Conservation (phyloP, 768 basidiomycete genomes). For the Pulveroboletus sp. region DNA sequence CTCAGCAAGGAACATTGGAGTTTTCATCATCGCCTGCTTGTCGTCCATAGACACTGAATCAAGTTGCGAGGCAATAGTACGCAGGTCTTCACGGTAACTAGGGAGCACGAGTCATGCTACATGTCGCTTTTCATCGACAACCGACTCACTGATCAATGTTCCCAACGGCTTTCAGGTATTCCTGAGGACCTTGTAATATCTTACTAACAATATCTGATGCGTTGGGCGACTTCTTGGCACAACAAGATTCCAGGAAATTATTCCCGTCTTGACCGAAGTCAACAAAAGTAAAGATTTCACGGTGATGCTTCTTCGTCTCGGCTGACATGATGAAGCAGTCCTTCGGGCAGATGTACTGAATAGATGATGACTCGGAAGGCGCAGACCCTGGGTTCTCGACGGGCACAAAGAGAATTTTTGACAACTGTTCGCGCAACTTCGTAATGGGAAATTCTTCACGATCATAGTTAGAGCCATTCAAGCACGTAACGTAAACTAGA, state of each 20-base stretch:
- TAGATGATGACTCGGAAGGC: not conserved
- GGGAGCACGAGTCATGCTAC: too few species aligned
- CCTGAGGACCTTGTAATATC: too few species aligned
- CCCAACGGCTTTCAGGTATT: not conserved
- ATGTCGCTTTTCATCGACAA: not conserved
- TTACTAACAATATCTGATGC: too few species aligned
- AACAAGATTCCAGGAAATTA: too few species aligned
- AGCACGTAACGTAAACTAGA: not conserved
- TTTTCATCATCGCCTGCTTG: slow-evolving; percentile 4
- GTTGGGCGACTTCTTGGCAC: too few species aligned
- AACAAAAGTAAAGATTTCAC: too few species aligned
- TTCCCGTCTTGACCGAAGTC: too few species aligned
- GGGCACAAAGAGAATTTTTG: too few species aligned
- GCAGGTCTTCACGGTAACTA: slow-evolving; percentile 14
- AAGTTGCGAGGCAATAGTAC: slow-evolving; percentile 6
- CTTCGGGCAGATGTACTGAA: slow-evolving; percentile 5
- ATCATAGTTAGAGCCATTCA: not conserved
- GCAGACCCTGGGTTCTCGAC: too few species aligned
- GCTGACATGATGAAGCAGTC: slow-evolving; percentile 11
- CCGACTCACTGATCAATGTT: slow-evolving; percentile 1
- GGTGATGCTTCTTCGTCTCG: not conserved
- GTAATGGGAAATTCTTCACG: slow-evolving; percentile 3
- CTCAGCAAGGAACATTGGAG: slow-evolving; percentile 9
- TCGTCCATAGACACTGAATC: not conserved
- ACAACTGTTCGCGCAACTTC: not conserved